Evolutionary conservation across 441 rosid genomes (phyloP).

Genomic region (Populus trichocarpa): DNA sequence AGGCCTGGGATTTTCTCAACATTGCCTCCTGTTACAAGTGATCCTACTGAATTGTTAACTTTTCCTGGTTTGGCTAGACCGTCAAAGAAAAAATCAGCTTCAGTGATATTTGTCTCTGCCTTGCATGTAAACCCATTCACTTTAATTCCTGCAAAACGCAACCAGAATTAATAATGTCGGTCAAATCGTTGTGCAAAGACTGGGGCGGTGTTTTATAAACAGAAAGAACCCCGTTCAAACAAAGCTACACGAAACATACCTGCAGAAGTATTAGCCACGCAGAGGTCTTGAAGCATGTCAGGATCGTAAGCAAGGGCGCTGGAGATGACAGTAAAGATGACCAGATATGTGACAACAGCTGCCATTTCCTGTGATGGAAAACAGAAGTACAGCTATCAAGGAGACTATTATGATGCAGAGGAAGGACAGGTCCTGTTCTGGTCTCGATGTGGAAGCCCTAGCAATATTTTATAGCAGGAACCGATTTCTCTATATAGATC

Average conservation of each 20-base stretch:
- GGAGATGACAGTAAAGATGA: slow-evolving; percentile 27
- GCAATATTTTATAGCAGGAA: slow-evolving; percentile 2
- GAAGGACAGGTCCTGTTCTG: background rate
- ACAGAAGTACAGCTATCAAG: background rate
- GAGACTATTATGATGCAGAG: background rate
- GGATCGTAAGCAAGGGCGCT: slow-evolving; percentile 50
- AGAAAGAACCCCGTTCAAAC: background rate
- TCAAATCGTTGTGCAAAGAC: background rate
- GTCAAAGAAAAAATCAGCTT: slow-evolving; percentile 64
- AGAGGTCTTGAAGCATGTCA: slow-evolving; percentile 76
- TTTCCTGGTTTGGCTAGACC: slow-evolving; percentile 56
- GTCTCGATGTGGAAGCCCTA: background rate
- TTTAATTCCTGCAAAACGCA: slow-evolving; percentile 32
- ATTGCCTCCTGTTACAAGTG: slow-evolving; percentile 59
- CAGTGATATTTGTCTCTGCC: slow-evolving; percentile 49
- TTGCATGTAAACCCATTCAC: slow-evolving; percentile 86
- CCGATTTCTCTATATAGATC: background rate
- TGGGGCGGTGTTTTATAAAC: background rate
- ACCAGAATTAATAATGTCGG: no score
- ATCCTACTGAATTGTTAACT: slow-evolving; percentile 61
- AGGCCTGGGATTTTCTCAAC: slow-evolving; percentile 88
- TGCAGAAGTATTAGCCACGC: slow-evolving; percentile 61
- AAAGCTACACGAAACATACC: slow-evolving; percentile 30
- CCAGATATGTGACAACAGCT: slow-evolving; percentile 21
- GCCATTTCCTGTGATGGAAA: slow-evolving; percentile 27